Base-by-base conservation (phyloP, 169 alveolate genomes). In the Babesia sp. region DNA sequence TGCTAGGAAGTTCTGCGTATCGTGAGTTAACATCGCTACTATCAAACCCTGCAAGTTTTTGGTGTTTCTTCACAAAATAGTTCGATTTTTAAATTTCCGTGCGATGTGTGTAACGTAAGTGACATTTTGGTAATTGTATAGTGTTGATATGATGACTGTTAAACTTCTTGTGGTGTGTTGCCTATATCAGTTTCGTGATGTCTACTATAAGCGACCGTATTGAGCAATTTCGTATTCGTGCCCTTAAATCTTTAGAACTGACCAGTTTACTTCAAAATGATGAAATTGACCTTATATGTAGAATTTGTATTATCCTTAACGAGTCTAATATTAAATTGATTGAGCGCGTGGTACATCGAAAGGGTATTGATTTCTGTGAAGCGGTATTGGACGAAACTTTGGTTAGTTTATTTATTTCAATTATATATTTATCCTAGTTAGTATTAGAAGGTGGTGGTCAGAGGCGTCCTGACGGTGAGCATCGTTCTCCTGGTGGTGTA, bases 21-120 rank as follows among this genome's bases (percentile, higher is more conserved):
- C n/a, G 29, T 37, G 50, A 8, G 45, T 16, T 22, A 18, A 24
- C 6, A n/a, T 1, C 0, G 18, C 22, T 0, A 14, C 8, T 2
- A 4, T 4, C 68, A 31, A 56, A 89, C 93, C 80, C 90, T 89
- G 81, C 95, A 91, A 31, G 93, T 74, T 64, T 86, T 84, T 36
- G 95, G 95, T 26, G 92, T 44, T 58, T 91, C 94, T 56, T 78
- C 87, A 59, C 95, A 91, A 60, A 69, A 86, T 64, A 91, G 84
- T 75, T 91, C 95, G 9, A 88, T 59, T 88, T 91, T 91, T 46
- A 91, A 56, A 34, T 84, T 90, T 33, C 95, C 95, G 56, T 85
- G 83, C 33, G 73, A 86, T 29, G 95, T 91, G 68, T 90, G 90
- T 51, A 91, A 58, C 58, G 95, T 91, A 37, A 91, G 84, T 34